Conservation (phyloP, 805 yeast species). For the Diddensiella transvaalensis region DNA sequence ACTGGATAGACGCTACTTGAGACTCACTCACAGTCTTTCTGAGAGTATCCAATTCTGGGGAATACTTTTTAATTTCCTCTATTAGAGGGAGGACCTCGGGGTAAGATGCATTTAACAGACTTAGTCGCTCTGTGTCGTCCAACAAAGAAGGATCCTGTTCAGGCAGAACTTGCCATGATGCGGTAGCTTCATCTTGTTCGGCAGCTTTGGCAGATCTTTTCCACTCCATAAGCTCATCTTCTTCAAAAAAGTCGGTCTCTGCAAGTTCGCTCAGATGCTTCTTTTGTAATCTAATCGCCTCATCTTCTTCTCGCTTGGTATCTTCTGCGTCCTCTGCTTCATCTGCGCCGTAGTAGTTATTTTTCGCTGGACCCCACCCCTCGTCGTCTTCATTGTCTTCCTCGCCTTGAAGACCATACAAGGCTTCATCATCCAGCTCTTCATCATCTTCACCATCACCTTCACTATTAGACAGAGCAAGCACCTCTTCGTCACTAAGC, state of each 20-base stretch:
- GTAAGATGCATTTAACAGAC: constrained; percentile 55
- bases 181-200: constrained; percentile 28
- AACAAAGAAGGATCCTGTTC: constrained; percentile 46
- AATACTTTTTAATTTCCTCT: constrained; percentile 52
- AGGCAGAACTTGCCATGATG: constrained; percentile 34
- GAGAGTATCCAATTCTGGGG: constrained; percentile 24
- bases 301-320: constrained; percentile 71
- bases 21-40: constrained; percentile 11
- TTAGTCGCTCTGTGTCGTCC: constrained; percentile 50
- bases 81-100: constrained; percentile 84
- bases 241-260: constrained; percentile 73
- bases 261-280: constrained; percentile 60
- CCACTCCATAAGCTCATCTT: constrained; percentile 81
- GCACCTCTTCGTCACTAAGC: constrained; percentile 57
- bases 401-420: constrained; percentile 33
- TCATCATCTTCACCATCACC: constrained; percentile 50
- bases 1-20: constrained; percentile 42
- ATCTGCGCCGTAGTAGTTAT: constrained; percentile 40
- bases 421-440: constrained; percentile 48
- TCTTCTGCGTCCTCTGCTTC: constrained; percentile 26
- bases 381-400: constrained; percentile 33
- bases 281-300: constrained; percentile 84
- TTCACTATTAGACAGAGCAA: constrained; percentile 38
- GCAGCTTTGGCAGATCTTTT: constrained; percentile 49
- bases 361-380: constrained; percentile 45